phyloP scores from a whole-genome alignment of 306 rosid species.

The Glycyrrhiza uralensis region DNA sequence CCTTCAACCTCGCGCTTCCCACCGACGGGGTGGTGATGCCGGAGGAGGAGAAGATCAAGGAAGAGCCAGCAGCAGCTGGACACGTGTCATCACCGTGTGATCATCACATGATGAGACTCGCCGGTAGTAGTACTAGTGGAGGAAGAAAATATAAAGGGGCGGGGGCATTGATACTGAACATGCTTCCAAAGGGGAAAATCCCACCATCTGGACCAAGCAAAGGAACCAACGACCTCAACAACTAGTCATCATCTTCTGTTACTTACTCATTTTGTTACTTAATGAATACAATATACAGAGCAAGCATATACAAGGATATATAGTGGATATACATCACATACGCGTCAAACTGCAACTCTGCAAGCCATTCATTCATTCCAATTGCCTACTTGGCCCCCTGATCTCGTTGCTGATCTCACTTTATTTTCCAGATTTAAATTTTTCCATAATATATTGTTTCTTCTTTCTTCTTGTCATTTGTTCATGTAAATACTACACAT shows the following conservation, averaged over 20 bases:
- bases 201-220: conserved; percentile 71
- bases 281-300: too few relatives aligned
- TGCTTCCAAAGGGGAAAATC: conserved; percentile 63
- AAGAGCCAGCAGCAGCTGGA: neutral
- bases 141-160: too few relatives aligned
- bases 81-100: conserved; percentile 1
- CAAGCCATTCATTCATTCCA: neutral
- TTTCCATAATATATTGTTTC: neutral
- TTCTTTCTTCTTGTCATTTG: neutral
- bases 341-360: neutral
- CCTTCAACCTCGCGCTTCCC: conserved; percentile 34
- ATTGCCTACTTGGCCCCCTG: neutral
- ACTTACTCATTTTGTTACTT: too few relatives aligned
- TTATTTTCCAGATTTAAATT: neutral
- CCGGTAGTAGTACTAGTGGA: too few relatives aligned
- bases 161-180: conserved; percentile 41
- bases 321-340: neutral
- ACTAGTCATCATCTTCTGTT: too few relatives aligned
- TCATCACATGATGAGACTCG: neutral
- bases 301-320: too few relatives aligned
- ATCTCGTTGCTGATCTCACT: neutral
- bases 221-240: conserved; percentile 46
- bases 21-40: neutral
- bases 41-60: too few relatives aligned
- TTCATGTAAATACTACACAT: conserved; percentile 25